These are phyloP conservation scores for Biscutella laevigata DNA, from an alignment of 441 rosid species.

Conservation along the genomic window DNA sequence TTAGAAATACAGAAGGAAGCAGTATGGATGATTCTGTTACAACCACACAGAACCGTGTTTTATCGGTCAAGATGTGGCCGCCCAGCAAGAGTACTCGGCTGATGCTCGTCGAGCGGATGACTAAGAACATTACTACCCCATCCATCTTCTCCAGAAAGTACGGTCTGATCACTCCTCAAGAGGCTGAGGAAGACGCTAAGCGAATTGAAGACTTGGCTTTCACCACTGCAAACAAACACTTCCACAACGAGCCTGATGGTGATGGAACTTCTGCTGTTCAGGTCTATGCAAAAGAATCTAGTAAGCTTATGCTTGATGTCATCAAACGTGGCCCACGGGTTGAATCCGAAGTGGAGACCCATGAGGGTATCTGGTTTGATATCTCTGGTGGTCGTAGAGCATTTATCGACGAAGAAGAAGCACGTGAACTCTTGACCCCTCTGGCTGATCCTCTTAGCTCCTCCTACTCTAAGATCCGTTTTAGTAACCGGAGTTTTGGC, in stretches of 20 bases:
- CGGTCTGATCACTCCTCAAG: slow-evolving; percentile 37
- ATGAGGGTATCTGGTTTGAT: slow-evolving; percentile 39
- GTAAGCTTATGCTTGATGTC: slow-evolving; percentile 52
- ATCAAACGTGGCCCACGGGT: slow-evolving; percentile 49
- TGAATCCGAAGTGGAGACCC: slow-evolving; percentile 27
- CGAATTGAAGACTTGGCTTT: slow-evolving; percentile 49
- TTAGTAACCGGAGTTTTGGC: slow-evolving; percentile 64
- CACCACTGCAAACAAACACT: slow-evolving; percentile 39
- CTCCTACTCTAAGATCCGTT: slow-evolving; percentile 39
- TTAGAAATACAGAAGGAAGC: slow-evolving; percentile 11
- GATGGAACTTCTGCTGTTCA: slow-evolving; percentile 66
- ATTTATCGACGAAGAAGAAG: slow-evolving; percentile 51
- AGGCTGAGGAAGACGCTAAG: slow-evolving; percentile 51
- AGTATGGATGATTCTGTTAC: slow-evolving; percentile 45
- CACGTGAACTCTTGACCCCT: slow-evolving; percentile 41
- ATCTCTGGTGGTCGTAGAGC: slow-evolving; percentile 53
- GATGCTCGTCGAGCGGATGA: slow-evolving; percentile 58
- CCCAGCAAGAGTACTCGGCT: slow-evolving; percentile 53
- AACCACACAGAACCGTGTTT: slow-evolving; percentile 25
- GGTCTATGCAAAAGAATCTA: slow-evolving; percentile 56
- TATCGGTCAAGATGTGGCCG: slow-evolving; percentile 59
- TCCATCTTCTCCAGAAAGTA: slow-evolving; percentile 55
- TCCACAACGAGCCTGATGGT: slow-evolving; percentile 52
- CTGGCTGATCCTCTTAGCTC: slow-evolving; percentile 36
- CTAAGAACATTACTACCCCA: slow-evolving; percentile 45